Evolutionary conservation across 2,329 filamentous ascomycete genomes (phyloP).

Genomic region (Penicillium corylophilum): DNA sequence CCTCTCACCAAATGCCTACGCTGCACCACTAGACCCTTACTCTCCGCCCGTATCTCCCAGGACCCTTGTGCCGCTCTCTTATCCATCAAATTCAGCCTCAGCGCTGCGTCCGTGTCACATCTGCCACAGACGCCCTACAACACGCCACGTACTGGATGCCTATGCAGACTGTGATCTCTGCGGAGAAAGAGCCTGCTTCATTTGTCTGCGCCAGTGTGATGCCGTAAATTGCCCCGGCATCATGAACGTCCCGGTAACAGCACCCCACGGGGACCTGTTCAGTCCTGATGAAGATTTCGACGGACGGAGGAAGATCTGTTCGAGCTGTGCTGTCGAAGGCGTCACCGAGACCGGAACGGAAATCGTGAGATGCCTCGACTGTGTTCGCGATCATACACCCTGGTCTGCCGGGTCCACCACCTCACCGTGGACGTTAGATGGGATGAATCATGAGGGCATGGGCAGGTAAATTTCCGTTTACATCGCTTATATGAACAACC

Average conservation of each 20-base stretch:
- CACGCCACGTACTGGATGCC: constrained; percentile 39
- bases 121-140: constrained; percentile 43
- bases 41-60: constrained; percentile 31
- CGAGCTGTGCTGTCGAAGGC: constrained; percentile 41
- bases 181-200: constrained; percentile 40
- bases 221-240: constrained; percentile 28
- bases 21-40: constrained; percentile 15
- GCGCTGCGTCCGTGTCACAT: constrained; percentile 42
- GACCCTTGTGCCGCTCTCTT: constrained; percentile 25
- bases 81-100: constrained; percentile 26
- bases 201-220: constrained; percentile 44
- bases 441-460: constrained; percentile 14
- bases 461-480: constrained; percentile 3
- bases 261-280: constrained; percentile 3
- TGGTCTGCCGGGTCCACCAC: constrained; percentile 13
- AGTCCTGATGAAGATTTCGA: constrained; percentile 1
- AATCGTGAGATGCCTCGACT: constrained; percentile 40
- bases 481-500: neutral
- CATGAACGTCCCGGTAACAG: neutral
- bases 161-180: constrained; percentile 45
- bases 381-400: constrained; percentile 25
- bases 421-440: constrained; percentile 16
- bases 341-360: constrained; percentile 38
- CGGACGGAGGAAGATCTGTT: constrained; percentile 36
- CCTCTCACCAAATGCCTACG: constrained; percentile 24